Percentiles rank a stretch among this genome's conserved stretches.
Evolutionary conservation across 768 basidiomycete species (phyloP).

Genomic region (Wakefieldia striispora): DNA sequence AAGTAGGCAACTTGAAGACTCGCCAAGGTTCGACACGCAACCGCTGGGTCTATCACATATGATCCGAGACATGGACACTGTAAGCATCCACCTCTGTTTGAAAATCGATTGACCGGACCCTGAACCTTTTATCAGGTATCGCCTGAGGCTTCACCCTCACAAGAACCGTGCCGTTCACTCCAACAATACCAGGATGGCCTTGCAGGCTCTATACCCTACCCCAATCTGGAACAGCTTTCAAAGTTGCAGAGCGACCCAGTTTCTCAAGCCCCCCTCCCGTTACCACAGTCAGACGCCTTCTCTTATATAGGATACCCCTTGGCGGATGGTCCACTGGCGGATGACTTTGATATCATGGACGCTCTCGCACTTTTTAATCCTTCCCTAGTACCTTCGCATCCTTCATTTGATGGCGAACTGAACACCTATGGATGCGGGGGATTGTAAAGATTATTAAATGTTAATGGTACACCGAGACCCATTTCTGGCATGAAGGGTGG

Average conservation of each 20-base stretch:
- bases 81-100: conserved; percentile 12
- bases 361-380: not conserved
- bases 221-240: conserved; percentile 3
- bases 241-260: not conserved
- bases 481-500: too few species aligned
- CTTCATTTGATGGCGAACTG: not conserved
- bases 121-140: conserved; percentile 23
- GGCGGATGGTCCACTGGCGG: not conserved
- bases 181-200: not conserved
- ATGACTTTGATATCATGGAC: not conserved
- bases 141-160: conserved; percentile 19
- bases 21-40: conserved; percentile 19
- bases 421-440: not conserved
- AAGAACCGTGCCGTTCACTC: not conserved
- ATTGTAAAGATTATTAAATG: not conserved
- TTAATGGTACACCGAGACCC: too few species aligned
- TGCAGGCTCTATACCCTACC: not conserved
- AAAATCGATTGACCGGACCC: conserved; percentile 1
- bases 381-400: not conserved
- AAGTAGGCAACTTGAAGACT: conserved; percentile 12
- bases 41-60: conserved; percentile 21
- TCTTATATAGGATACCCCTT: not conserved
- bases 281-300: not conserved
- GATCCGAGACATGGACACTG: conserved; percentile 30
- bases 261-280: not conserved